Evolutionary conservation across 139 green algal species (phyloP).

Genomic region (Dunaliella primolecta): DNA sequence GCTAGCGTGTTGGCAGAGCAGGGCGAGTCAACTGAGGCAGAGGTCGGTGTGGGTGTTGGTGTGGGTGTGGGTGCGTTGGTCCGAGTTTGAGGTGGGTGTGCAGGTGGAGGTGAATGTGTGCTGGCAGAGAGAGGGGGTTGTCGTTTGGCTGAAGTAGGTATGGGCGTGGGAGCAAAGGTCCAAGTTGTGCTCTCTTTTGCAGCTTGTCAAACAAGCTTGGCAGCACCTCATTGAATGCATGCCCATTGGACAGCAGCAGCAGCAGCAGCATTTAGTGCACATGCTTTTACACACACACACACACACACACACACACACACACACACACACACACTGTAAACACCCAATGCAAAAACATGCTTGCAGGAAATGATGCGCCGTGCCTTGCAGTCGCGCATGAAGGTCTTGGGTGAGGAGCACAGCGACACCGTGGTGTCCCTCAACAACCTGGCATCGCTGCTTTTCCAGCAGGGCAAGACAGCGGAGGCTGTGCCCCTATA

Average conservation of each 20-base stretch:
- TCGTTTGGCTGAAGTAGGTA: no score
- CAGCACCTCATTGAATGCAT: no score
- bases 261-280: not conserved
- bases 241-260: no score
- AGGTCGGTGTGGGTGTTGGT: not conserved
- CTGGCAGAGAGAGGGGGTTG: no score
- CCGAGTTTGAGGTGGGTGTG: not conserved
- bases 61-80: not conserved
- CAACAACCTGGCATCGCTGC: constrained; percentile 22
- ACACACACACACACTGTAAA: no score
- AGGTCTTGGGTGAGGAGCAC: constrained; percentile 20
- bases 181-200: no score
- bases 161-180: no score
- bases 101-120: not conserved
- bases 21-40: constrained; percentile 9
- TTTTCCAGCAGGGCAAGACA: constrained; percentile 19
- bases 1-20: constrained; percentile 20
- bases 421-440: constrained; percentile 6
- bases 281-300: not conserved
- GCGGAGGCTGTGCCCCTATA: constrained; percentile 12
- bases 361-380: constrained; percentile 10
- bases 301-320: not conserved
- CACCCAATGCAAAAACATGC: no score
- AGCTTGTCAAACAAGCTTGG: no score
- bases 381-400: not conserved